These are phyloP conservation scores for Akanthomyces lecanii DNA, from an alignment of 2,329 filamentous ascomycete genomes.

Conservation along the genomic window DNA sequence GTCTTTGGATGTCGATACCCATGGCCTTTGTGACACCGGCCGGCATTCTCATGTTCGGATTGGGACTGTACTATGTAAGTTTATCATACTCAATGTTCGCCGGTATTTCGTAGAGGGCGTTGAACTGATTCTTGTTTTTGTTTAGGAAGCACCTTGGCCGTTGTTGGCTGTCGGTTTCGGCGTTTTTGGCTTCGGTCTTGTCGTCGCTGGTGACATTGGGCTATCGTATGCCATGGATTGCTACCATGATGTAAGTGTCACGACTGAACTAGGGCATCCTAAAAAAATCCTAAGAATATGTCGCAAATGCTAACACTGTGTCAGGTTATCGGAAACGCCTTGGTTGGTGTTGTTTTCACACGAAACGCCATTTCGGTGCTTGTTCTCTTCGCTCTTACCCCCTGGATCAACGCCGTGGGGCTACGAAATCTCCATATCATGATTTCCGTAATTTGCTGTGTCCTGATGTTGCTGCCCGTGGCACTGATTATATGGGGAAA, in stretches of 20 bases:
- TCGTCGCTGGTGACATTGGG: conserved; percentile 30
- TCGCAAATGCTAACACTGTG: not conserved
- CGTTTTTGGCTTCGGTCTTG: conserved; percentile 35
- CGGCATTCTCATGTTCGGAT: conserved; percentile 35
- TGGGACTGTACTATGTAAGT: conserved; percentile 30
- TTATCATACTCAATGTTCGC: not conserved
- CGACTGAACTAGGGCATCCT: too few species aligned
- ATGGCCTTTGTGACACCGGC: conserved; percentile 28
- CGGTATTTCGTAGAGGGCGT: not conserved
- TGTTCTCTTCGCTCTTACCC: conserved; percentile 22
- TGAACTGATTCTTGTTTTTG: not conserved
- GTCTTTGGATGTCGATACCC: conserved; percentile 29
- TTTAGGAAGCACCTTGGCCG: conserved; percentile 35
- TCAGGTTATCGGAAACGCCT: conserved; percentile 25
- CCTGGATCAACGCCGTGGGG: conserved; percentile 25
- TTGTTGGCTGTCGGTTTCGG: conserved; percentile 32
- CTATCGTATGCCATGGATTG: conserved; percentile 34
- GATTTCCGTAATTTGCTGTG: conserved; percentile 13
- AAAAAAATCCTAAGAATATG: not conserved
- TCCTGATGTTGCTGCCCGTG: conserved; percentile 15
- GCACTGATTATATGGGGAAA: conserved; percentile 19
- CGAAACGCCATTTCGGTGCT: conserved; percentile 23
- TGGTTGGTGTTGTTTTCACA: conserved; percentile 24
- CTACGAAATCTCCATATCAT: conserved; percentile 18
- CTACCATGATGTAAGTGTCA: conserved; percentile 31